A percentile compares a stretch with the other conserved stretches of the same genome.
Conservation (phyloP, 2,329 filamentous ascomycete genomes). For the Colletotrichum liriopes region DNA sequence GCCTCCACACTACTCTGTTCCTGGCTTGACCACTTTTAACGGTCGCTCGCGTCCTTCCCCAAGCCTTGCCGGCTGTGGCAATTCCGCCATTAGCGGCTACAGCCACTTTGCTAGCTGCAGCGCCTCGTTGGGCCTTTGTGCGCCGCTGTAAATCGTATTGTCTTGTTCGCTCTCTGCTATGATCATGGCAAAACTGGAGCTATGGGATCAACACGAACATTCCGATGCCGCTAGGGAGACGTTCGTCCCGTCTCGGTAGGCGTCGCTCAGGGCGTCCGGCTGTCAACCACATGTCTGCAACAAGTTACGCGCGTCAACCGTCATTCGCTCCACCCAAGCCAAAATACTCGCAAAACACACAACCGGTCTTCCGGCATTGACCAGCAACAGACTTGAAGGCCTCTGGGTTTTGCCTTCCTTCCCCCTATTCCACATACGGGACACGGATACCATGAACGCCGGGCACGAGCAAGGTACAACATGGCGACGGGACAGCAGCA, state of each 20-base stretch:
- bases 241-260: constrained; percentile 42
- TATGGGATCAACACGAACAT: constrained; percentile 28
- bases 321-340: constrained; percentile 34
- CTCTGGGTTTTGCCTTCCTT: constrained; percentile 1
- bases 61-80: constrained; percentile 23
- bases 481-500: constrained; percentile 6
- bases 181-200: constrained; percentile 21
- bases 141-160: constrained; percentile 1
- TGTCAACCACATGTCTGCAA: constrained; percentile 39
- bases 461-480: constrained; percentile 1
- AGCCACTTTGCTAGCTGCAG: constrained; percentile 17
- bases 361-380: constrained; percentile 26
- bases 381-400: constrained; percentile 5
- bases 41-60: constrained; percentile 20
- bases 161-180: constrained; percentile 1
- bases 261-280: constrained; percentile 30
- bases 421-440: constrained; percentile 17
- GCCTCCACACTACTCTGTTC: constrained; percentile 6
- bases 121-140: constrained; percentile 14
- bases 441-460: constrained; percentile 19
- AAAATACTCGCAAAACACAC: constrained; percentile 25
- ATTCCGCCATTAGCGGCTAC: constrained; percentile 25
- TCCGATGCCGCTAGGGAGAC: constrained; percentile 36
- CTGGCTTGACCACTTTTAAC: constrained; percentile 20
- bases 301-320: constrained; percentile 38